These are phyloP conservation scores for Waltergamsia citrina DNA, from an alignment of 2,329 filamentous ascomycete genomes.

Conservation along the genomic window DNA sequence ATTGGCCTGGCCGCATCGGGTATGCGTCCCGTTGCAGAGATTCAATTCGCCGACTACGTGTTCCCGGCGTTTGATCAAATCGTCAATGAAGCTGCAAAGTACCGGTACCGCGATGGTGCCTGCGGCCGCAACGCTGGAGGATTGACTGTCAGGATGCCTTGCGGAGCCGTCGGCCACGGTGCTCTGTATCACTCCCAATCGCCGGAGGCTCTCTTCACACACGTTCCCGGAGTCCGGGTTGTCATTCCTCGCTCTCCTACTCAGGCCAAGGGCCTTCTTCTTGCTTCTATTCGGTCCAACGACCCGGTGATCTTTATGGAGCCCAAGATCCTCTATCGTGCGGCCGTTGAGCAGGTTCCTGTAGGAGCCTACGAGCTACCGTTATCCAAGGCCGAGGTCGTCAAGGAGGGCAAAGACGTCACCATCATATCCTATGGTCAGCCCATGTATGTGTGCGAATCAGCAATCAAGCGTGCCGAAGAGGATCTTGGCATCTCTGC, in stretches of 20 bases:
- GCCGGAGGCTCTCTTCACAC: conserved; percentile 80
- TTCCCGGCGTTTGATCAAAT: conserved; percentile 91
- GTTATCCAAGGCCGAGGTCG: conserved; percentile 73
- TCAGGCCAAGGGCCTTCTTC: conserved; percentile 80
- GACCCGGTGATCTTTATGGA: conserved; percentile 93
- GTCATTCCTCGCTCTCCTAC: conserved; percentile 77
- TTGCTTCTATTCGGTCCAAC: conserved; percentile 67
- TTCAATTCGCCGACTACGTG: conserved; percentile 93
- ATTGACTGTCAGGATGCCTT: conserved; percentile 82
- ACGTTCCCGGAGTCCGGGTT: conserved; percentile 77
- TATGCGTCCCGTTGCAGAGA: conserved; percentile 87
- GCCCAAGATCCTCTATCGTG: conserved; percentile 86
- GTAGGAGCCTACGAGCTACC: conserved; percentile 73
- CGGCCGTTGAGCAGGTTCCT: conserved; percentile 86
- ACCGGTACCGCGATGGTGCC: conserved; percentile 62
- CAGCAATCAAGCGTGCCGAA: conserved; percentile 65
- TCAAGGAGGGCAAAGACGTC: conserved; percentile 71
- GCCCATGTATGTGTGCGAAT: conserved; percentile 74
- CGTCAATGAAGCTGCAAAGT: conserved; percentile 87
- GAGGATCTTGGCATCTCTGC: conserved; percentile 67
- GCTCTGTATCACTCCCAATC: conserved; percentile 84
- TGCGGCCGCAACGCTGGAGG: conserved; percentile 59
- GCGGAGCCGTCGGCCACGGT: conserved; percentile 81
- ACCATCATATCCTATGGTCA: conserved; percentile 87
- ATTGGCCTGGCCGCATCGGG: conserved; percentile 86